Percentiles rank a stretch among this genome's conserved stretches.
phyloP scores from a whole-genome alignment of 495 filamentous ascomycete species.

The Sphaerosporella brunnea region DNA sequence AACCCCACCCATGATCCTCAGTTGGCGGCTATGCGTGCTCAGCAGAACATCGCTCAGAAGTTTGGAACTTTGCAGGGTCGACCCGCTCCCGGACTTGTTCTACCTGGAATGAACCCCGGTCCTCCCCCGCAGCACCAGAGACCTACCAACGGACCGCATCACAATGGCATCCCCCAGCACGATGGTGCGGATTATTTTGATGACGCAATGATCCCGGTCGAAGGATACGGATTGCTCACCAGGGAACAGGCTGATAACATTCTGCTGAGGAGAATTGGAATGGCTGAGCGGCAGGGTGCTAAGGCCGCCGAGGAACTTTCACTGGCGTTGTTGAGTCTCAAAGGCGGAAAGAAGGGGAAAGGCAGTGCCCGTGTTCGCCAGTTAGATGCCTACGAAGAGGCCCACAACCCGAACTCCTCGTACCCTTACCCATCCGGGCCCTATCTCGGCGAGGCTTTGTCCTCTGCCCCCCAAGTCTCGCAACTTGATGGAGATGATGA shows the following conservation, averaged over 20 bases:
- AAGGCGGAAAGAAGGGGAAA: constrained; percentile 25
- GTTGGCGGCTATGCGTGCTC: constrained; percentile 27
- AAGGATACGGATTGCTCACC: constrained; percentile 26
- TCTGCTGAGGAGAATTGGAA: constrained; percentile 18
- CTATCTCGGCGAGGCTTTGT: not conserved
- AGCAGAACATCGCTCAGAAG: constrained; percentile 34
- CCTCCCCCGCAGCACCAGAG: constrained; percentile 14
- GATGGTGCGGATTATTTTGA: constrained; percentile 50
- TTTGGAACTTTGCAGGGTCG: constrained; percentile 36
- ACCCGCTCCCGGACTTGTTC: constrained; percentile 18
- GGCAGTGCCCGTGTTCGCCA: constrained; percentile 18
- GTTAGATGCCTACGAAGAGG: constrained; percentile 20
- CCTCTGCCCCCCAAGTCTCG: constrained; percentile 11
- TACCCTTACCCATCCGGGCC: constrained; percentile 22
- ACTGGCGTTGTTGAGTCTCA: constrained; percentile 25
- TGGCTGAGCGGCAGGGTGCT: constrained; percentile 20
- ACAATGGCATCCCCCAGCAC: constrained; percentile 40
- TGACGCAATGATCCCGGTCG: constrained; percentile 34
- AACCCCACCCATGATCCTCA: constrained; percentile 25
- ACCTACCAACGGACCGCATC: constrained; percentile 22
- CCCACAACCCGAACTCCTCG: constrained; percentile 17
- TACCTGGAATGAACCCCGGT: constrained; percentile 16
- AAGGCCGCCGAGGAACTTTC: constrained; percentile 21
- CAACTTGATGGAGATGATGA: constrained; percentile 57
- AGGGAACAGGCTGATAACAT: constrained; percentile 20